phyloP scores from a whole-genome alignment of 163 green algal genomes.

The Prototheca wickerhamii region DNA sequence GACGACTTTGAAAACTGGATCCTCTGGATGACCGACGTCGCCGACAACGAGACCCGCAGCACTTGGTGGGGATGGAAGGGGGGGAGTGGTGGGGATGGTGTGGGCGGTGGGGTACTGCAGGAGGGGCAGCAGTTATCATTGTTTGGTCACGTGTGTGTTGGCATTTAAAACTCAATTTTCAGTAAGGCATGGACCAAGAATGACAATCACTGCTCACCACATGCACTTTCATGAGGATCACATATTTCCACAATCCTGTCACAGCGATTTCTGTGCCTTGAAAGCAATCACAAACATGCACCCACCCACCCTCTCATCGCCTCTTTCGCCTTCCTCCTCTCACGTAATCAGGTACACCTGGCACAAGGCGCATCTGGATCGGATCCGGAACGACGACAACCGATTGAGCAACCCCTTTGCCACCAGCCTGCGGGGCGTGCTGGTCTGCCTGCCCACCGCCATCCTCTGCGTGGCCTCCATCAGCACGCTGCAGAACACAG shows the following conservation, averaged over 20 bases:
- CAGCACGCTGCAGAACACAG: conserved; percentile 21
- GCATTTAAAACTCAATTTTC: too few species aligned
- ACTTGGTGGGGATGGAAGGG: too few species aligned
- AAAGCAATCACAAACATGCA: background rate
- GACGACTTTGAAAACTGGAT: conserved; percentile 35
- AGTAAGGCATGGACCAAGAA: too few species aligned
- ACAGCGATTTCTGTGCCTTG: too few species aligned
- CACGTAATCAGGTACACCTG: conserved; percentile 16
- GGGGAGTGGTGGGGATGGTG: too few species aligned
- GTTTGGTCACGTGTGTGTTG: too few species aligned
- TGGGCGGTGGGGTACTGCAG: too few species aligned
- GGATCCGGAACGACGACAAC: conserved; percentile 24
- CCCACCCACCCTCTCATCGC: background rate
- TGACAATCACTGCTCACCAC: too few species aligned
- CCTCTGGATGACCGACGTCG: conserved; percentile 37
- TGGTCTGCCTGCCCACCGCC: conserved; percentile 21
- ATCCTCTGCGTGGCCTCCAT: conserved; percentile 25
- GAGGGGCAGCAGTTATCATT: too few species aligned
- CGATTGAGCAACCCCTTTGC: conserved; percentile 22
- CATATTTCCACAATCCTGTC: too few species aligned
- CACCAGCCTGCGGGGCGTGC: conserved; percentile 17
- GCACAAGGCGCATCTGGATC: conserved; percentile 36
- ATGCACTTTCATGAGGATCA: too few species aligned
- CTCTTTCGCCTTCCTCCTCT: background rate
- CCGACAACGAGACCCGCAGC: conserved; percentile 20